Percentiles rank a stretch among this genome's conserved stretches.
Evolutionary conservation across 208 protist genomes (phyloP).

Genomic region (Entamoeba dispar): DNA sequence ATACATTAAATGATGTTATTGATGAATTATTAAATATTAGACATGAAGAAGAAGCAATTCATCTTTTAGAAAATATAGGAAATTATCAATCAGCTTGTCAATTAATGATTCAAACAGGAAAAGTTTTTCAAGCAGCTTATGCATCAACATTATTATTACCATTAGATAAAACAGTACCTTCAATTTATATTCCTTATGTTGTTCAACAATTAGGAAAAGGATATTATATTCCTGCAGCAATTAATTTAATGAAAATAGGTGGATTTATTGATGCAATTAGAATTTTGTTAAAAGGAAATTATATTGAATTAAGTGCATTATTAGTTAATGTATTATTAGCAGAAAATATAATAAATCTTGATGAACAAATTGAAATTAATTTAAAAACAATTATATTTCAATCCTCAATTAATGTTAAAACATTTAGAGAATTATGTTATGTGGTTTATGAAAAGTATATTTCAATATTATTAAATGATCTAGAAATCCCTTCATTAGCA

Average conservation of each 20-base stretch:
- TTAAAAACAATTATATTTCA: background rate
- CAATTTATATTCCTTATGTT: background rate
- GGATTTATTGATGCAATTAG: background rate
- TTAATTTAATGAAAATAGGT: background rate
- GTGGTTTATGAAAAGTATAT: background rate
- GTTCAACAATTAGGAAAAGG: background rate
- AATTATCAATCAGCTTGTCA: background rate
- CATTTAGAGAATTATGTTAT: background rate
- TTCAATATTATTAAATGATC: background rate
- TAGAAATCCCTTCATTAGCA: too few relatives aligned
- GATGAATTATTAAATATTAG: background rate
- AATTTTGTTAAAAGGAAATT: background rate
- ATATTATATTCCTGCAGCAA: background rate
- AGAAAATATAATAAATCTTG: background rate
- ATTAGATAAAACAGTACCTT: background rate
- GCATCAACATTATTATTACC: background rate
- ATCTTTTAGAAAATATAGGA: background rate
- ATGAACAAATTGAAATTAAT: background rate
- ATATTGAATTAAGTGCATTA: background rate
- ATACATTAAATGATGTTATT: background rate
- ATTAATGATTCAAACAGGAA: background rate
- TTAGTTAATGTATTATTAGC: background rate
- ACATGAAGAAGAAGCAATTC: background rate
- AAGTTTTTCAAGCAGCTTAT: background rate
- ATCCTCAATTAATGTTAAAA: background rate